phyloP scores from a whole-genome alignment of 2,329 filamentous ascomycete species.

The Botryosphaeria dothidea region DNA sequence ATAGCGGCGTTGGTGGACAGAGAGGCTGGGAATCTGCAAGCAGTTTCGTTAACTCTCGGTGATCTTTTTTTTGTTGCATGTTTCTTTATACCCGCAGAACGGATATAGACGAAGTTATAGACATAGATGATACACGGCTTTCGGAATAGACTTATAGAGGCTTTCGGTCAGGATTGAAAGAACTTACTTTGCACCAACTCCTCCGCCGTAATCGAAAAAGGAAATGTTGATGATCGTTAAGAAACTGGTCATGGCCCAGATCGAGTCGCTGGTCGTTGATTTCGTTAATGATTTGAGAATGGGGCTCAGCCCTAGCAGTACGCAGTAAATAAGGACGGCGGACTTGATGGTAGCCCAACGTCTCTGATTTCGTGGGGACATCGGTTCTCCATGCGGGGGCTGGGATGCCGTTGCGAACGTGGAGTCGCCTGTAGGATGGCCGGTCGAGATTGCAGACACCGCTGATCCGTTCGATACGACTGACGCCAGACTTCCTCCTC shows the following conservation, averaged over 20 bases:
- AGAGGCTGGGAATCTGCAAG: slow-evolving; percentile 65
- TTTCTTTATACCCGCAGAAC: slow-evolving; percentile 6
- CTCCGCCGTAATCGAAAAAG: slow-evolving; percentile 93
- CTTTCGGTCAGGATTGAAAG: not conserved
- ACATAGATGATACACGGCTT: slow-evolving; percentile 14
- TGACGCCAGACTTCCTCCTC: slow-evolving; percentile 59
- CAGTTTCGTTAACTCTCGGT: not conserved
- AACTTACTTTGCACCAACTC: slow-evolving; percentile 54
- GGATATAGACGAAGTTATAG: slow-evolving; percentile 14
- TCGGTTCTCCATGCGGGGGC: slow-evolving; percentile 37
- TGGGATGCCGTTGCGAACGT: slow-evolving; percentile 46
- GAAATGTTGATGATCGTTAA: slow-evolving; percentile 94
- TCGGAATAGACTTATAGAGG: slow-evolving; percentile 7
- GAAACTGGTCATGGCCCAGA: slow-evolving; percentile 96
- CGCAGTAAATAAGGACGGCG: slow-evolving; percentile 88
- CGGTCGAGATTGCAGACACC: slow-evolving; percentile 32
- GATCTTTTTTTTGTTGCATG: slow-evolving; percentile 16
- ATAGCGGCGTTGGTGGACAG: slow-evolving; percentile 93
- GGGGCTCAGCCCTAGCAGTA: slow-evolving; percentile 85
- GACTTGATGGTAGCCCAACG: slow-evolving; percentile 85
- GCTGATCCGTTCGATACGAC: slow-evolving; percentile 48
- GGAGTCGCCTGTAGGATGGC: slow-evolving; percentile 30
- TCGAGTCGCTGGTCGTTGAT: slow-evolving; percentile 90
- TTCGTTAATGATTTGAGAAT: slow-evolving; percentile 95
- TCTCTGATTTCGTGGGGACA: slow-evolving; percentile 60